phyloP scores from a whole-genome alignment of 176 grass and related monocot species.

The Aegilops umbellulata region DNA sequence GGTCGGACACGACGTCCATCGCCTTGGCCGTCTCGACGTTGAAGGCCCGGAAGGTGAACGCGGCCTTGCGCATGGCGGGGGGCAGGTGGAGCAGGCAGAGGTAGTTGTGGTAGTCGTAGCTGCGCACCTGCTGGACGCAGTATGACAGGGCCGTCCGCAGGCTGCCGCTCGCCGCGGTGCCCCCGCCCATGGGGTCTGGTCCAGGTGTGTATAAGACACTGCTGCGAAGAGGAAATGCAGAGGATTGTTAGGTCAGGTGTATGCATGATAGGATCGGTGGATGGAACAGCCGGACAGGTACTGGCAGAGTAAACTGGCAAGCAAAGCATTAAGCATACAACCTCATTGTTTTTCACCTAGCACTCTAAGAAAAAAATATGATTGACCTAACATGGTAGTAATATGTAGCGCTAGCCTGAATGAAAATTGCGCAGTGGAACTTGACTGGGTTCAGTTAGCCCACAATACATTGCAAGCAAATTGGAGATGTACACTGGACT shows the following conservation, averaged over 20 bases:
- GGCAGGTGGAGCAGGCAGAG: slow-evolving; percentile 91
- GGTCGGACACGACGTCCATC: slow-evolving; percentile 70
- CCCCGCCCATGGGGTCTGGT: slow-evolving; percentile 39
- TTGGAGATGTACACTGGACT: too few relatives aligned
- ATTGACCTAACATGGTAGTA: neutral
- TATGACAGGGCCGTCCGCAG: slow-evolving; percentile 65
- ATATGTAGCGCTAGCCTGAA: too few relatives aligned
- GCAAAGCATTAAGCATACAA: neutral
- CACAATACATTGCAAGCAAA: neutral
- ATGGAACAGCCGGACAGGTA: neutral
- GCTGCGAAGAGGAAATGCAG: neutral
- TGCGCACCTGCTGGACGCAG: slow-evolving; percentile 77
- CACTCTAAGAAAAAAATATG: neutral
- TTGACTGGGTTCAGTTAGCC: neutral
- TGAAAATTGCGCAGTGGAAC: neutral
- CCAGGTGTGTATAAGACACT: neutral
- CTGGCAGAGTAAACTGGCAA: neutral
- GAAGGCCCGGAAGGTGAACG: slow-evolving; percentile 80
- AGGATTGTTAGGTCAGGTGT: neutral
- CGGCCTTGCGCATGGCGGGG: slow-evolving; percentile 60
- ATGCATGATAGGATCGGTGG: neutral
- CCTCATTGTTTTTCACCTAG: neutral
- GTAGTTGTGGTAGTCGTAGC: slow-evolving; percentile 91
- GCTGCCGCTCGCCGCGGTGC: slow-evolving; percentile 20
- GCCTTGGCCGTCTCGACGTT: slow-evolving; percentile 83